phyloP scores from a whole-genome alignment of 805 yeast species.

The Candida coleopterorum region DNA sequence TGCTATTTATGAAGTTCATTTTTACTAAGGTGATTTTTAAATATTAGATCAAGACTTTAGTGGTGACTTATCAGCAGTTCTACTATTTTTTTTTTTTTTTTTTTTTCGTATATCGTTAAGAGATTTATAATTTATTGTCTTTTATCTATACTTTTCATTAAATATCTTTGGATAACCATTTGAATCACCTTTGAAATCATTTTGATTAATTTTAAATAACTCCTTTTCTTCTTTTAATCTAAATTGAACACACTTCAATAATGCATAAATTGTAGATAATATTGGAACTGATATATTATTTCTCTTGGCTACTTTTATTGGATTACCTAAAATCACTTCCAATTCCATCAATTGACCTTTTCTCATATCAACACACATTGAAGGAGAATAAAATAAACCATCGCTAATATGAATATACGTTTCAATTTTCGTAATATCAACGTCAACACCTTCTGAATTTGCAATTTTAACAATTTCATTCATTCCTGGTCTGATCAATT shows the following conservation, averaged over 20 bases:
- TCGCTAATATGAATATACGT: constrained; percentile 47
- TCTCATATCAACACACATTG: constrained; percentile 36
- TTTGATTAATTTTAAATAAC: constrained; percentile 7
- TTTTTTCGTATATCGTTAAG: too few relatives aligned
- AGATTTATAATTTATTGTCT: too few relatives aligned
- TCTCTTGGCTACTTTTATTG: constrained; percentile 33
- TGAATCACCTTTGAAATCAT: constrained; percentile 11
- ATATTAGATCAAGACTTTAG: too few relatives aligned
- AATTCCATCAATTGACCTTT: constrained; percentile 35
- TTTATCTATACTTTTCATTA: constrained; percentile 8
- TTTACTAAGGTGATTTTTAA: too few relatives aligned
- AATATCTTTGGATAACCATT: constrained; percentile 9
- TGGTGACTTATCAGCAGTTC: too few relatives aligned
- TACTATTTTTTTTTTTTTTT: too few relatives aligned
- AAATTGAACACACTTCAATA: constrained; percentile 60
- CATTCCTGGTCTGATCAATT: constrained; percentile 54
- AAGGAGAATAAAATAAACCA: constrained; percentile 38
- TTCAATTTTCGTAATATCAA: constrained; percentile 43
- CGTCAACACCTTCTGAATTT: constrained; percentile 56
- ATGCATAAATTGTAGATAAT: constrained; percentile 50
- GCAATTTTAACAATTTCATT: constrained; percentile 62
- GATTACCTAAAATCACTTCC: constrained; percentile 38
- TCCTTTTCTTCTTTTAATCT: constrained; percentile 56
- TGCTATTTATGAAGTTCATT: too few relatives aligned
- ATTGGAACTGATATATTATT: constrained; percentile 50